Conservation (phyloP, 805 yeast genomes). For the Yarrowia bubula region DNA sequence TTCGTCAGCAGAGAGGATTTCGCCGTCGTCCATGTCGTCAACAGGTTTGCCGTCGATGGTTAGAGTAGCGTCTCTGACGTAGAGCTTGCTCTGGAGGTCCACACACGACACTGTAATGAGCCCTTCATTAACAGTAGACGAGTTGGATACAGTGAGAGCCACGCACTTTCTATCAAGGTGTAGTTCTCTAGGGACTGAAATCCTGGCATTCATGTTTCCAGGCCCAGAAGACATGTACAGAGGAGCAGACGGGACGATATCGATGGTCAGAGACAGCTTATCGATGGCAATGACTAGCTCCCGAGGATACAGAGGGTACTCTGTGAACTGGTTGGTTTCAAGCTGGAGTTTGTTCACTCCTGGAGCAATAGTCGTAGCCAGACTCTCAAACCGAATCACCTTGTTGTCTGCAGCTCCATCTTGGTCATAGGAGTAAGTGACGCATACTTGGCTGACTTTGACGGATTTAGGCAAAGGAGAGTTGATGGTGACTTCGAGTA, state of each 20-base stretch:
- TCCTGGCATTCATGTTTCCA: constrained; percentile 4
- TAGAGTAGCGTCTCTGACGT: constrained; percentile 31
- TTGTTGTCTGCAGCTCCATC: constrained; percentile 24
- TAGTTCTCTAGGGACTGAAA: constrained; percentile 12
- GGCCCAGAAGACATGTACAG: constrained; percentile 20
- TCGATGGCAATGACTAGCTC: constrained; percentile 7
- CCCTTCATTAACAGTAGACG: constrained; percentile 8
- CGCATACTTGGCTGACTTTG: constrained; percentile 31
- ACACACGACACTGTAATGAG: constrained; percentile 24
- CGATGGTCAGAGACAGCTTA: constrained; percentile 14
- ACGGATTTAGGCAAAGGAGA: constrained; percentile 35
- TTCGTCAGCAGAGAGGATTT: constrained; percentile 26
- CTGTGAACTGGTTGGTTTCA: constrained; percentile 29
- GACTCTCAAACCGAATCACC: constrained; percentile 24
- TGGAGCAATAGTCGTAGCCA: constrained; percentile 2
- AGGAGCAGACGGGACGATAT: neutral
- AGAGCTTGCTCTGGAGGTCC: constrained; percentile 4
- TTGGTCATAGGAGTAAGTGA: constrained; percentile 26
- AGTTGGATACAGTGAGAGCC: constrained; percentile 14
- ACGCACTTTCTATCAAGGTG: constrained; percentile 1
- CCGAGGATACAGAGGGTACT: constrained; percentile 11
- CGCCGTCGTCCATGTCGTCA: constrained; percentile 26
- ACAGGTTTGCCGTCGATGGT: constrained; percentile 31
- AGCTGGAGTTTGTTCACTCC: constrained; percentile 18
- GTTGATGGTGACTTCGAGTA: constrained; percentile 40